Percentiles rank a stretch among this genome's conserved stretches.
Conservation (phyloP, 768 basidiomycete species). For the Mycena venus region DNA sequence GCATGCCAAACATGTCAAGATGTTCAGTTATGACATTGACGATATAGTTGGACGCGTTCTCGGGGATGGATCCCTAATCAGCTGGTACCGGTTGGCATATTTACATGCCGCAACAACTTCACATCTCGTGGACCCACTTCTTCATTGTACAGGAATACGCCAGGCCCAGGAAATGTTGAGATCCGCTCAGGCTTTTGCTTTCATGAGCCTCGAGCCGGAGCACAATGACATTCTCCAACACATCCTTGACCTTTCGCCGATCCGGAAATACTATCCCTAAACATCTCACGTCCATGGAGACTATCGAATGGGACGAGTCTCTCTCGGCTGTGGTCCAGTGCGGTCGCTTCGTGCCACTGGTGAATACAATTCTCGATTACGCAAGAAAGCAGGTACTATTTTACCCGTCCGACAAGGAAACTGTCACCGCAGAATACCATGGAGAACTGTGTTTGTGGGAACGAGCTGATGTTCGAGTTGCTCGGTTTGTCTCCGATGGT, state of each 20-base stretch:
- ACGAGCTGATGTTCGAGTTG: conserved; percentile 3
- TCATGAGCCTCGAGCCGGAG: conserved; percentile 47
- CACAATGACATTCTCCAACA: conserved; percentile 47
- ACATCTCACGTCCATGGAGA: conserved; percentile 55
- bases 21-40: conserved; percentile 49
- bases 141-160: conserved; percentile 56
- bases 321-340: background rate
- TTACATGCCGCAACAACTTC: conserved; percentile 63
- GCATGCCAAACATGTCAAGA: conserved; percentile 13
- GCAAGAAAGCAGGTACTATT: conserved; percentile 12
- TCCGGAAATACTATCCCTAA: conserved; percentile 54
- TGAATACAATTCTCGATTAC: conserved; percentile 16
- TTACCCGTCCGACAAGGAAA: background rate
- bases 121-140: conserved; percentile 58
- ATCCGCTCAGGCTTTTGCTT: conserved; percentile 54
- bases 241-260: conserved; percentile 51
- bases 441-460: too few species aligned
- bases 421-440: too few species aligned
- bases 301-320: conserved; percentile 46
- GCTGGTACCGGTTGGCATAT: conserved; percentile 51
- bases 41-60: conserved; percentile 46
- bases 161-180: conserved; percentile 56
- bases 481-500: conserved; percentile 6
- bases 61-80: conserved; percentile 42
- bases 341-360: conserved; percentile 3